A percentile compares a stretch with the other conserved stretches of the same genome.
These are phyloP conservation scores for Pouteria campechiana DNA, from an alignment of 179 eudicot genomes.

Conservation along the genomic window DNA sequence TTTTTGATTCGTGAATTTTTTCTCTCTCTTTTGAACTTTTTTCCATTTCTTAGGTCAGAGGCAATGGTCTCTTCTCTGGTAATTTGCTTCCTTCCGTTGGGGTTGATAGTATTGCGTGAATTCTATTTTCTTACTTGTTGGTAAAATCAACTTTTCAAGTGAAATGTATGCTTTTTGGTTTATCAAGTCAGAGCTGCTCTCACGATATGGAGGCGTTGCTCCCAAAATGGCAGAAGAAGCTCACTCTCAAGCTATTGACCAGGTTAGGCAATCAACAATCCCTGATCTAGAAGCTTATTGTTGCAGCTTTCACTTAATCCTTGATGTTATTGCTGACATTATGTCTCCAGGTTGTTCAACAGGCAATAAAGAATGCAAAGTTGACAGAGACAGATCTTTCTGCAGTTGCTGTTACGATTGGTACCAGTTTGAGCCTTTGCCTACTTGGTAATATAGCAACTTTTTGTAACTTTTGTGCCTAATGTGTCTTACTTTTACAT, in stretches of 20 bases:
- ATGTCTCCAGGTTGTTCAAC: constrained; percentile 61
- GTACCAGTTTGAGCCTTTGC: constrained; percentile 96
- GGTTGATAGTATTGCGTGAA: too few species aligned
- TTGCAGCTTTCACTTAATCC: neutral
- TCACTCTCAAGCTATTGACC: constrained; percentile 66
- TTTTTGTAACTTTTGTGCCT: neutral
- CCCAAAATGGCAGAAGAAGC: constrained; percentile 99
- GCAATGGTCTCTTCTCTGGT: constrained; percentile 95
- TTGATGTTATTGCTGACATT: neutral
- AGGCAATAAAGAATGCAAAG: constrained; percentile 84
- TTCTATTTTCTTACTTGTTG: too few species aligned
- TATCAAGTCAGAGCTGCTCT: constrained; percentile 92
- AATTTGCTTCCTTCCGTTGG: too few species aligned
- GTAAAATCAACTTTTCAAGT: too few species aligned
- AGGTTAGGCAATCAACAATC: constrained; percentile 24
- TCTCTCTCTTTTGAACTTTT: neutral
- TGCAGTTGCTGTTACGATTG: constrained; percentile 97
- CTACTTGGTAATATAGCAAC: constrained; percentile 64
- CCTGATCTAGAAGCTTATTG: neutral
- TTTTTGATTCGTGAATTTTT: neutral
- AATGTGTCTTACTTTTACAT: neutral
- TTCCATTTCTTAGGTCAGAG: constrained; percentile 43
- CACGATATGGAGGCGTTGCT: constrained; percentile 85
- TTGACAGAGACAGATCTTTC: constrained; percentile 65
- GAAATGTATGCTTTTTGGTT: too few species aligned